phyloP scores from a whole-genome alignment of 768 basidiomycete genomes.

The Mrakia frigida region DNA sequence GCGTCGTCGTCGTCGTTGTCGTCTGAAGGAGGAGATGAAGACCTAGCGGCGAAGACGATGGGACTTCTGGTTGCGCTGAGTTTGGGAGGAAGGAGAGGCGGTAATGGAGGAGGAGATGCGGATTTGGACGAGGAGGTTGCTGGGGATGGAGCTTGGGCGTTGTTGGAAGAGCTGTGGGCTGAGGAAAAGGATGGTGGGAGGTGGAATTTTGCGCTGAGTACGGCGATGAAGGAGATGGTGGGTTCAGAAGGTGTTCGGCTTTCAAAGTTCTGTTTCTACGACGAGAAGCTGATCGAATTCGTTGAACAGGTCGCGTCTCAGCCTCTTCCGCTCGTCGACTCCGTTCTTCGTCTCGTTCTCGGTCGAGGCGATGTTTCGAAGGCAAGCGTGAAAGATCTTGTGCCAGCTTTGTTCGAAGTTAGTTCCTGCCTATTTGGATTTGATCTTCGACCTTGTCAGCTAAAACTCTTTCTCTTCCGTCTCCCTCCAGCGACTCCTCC shows the following conservation, averaged over 20 bases:
- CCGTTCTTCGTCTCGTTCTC: not conserved
- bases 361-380: not conserved
- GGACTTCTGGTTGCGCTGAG: not conserved
- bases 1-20: not conserved
- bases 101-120: not conserved
- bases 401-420: slow-evolving; percentile 1
- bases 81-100: not conserved
- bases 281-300: not conserved
- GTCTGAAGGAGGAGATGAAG: not conserved
- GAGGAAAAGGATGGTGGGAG: not conserved
- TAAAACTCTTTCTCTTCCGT: slow-evolving; percentile 42
- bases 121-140: not conserved
- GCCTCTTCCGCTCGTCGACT: not conserved
- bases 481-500: slow-evolving; percentile 21
- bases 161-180: not conserved
- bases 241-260: not conserved
- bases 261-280: not conserved
- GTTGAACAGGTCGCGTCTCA: not conserved
- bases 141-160: not conserved
- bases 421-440: slow-evolving; percentile 27
- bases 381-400: not conserved
- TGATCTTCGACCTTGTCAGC: slow-evolving; percentile 8
- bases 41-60: not conserved
- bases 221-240: not conserved
- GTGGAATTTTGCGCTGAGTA: not conserved